phyloP scores from a whole-genome alignment of 108 stramenopile species.

The Fragilaria crotonensis region DNA sequence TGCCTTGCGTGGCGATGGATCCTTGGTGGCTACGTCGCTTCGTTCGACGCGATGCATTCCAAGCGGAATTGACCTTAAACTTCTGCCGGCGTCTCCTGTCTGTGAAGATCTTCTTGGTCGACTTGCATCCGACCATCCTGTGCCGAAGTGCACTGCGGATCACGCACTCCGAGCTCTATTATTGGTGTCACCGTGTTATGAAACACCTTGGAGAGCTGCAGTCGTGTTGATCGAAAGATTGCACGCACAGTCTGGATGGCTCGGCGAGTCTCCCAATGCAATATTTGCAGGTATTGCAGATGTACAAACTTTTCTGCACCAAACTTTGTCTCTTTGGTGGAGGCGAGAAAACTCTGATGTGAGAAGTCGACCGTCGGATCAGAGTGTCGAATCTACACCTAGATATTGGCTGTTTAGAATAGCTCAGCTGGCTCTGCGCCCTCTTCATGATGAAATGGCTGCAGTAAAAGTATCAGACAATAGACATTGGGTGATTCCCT shows the following conservation, averaged over 20 bases:
- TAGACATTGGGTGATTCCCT: constrained; percentile 1
- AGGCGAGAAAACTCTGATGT: not conserved
- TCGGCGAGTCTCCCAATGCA: not conserved
- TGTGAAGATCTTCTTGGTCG: not conserved
- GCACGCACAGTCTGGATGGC: constrained; percentile 2
- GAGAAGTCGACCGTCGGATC: not conserved
- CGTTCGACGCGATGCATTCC: not conserved
- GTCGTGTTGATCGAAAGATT: not conserved
- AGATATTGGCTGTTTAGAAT: not conserved
- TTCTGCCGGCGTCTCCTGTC: not conserved
- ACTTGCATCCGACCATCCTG: not conserved
- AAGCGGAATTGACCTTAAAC: not conserved
- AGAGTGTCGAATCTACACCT: not conserved
- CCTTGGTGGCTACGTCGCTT: not conserved
- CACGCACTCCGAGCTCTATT: constrained; percentile 3
- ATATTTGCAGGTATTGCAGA: constrained; percentile 2
- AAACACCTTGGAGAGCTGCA: constrained; percentile 8
- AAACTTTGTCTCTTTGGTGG: constrained; percentile 1
- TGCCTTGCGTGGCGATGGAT: not conserved
- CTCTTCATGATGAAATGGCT: not conserved
- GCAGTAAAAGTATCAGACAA: not conserved
- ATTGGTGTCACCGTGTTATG: constrained; percentile 3
- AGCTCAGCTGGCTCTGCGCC: not conserved
- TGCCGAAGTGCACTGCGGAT: not conserved
- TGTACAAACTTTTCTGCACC: constrained; percentile 1